Evolutionary conservation across 2,329 filamentous ascomycete species (phyloP), one percentile per base, ranked within the genome.

Genomic region (Ceratocystis alfenasii): DNA sequence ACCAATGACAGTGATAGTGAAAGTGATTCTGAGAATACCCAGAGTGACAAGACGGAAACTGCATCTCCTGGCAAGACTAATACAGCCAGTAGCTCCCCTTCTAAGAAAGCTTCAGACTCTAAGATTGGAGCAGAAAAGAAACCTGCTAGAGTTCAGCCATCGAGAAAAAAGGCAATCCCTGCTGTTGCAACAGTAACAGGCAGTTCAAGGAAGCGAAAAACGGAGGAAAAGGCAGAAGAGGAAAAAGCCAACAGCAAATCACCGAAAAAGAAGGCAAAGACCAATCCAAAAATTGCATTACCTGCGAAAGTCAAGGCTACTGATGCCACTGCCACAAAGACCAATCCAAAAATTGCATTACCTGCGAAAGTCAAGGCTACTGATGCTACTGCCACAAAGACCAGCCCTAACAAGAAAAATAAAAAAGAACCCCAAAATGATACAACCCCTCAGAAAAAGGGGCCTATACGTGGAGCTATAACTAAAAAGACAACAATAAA

Each of bases 11-110:
- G 30, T 48, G 20, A 8, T n/a, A 30, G 7, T 20, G 28, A n/a
- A 10, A 44, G 53, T 62, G 65, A 62, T 33, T 17, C n/a, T 45
- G 30, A 57, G 22, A 33, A 44, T 55, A 17, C 48, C 36, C n/a
- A 12, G 22, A 22, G 33, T 44, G 59, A 17, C 7, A 33, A 28
- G 7, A 25, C 6, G 1, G 36, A 44, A 41, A 15, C n/a, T 45
- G 5, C 33, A 7, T 28, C 17, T 41, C 44, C 22, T 1, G 25
- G 4, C n/a, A 20, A 22, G 2, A 30, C 20, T 33, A 3, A 7
- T 30, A 5, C 15, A 2, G 15, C 5, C 6, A 33, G 36, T 12
- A 22, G 30, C 30, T 33, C 44, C 6, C 17, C 25, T 50, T 53
- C 45, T 10, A 8, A 53, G 25, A 15, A 30, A 33, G 25, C 30